Percentiles rank a stretch among this genome's conserved stretches.
phyloP scores from a whole-genome alignment of 257 asterid genomes.

The Ballota nigra region DNA sequence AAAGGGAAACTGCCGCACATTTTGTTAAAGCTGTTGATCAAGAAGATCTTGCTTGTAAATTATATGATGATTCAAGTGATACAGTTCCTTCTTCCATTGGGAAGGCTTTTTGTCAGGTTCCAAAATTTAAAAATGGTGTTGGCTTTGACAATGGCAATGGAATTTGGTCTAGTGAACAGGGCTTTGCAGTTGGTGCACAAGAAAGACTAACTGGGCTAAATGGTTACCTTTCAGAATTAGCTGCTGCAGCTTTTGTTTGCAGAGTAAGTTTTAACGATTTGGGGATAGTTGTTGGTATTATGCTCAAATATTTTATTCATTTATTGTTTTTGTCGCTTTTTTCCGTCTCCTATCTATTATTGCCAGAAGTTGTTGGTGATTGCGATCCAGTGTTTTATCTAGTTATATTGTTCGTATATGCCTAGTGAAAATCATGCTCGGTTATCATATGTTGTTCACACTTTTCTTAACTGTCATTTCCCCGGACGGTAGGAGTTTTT shows the following conservation, averaged over 20 bases:
- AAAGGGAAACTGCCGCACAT: slow-evolving; percentile 87
- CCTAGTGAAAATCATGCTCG: slow-evolving; percentile 5
- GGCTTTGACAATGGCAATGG: slow-evolving; percentile 87
- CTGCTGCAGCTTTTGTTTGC: slow-evolving; percentile 97
- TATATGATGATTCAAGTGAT: slow-evolving; percentile 32
- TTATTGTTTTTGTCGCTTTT: neutral
- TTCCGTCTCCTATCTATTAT: neutral
- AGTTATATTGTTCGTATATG: neutral
- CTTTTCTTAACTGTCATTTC: neutral
- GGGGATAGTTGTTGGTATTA: neutral
- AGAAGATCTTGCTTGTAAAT: slow-evolving; percentile 43
- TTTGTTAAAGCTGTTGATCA: slow-evolving; percentile 79
- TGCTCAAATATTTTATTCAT: neutral
- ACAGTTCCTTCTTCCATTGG: slow-evolving; percentile 35
- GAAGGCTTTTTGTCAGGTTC: slow-evolving; percentile 38
- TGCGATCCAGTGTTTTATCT: slow-evolving; percentile 1
- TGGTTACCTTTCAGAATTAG: slow-evolving; percentile 83
- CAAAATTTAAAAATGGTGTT: slow-evolving; percentile 82
- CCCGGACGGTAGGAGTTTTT: neutral
- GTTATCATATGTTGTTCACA: neutral
- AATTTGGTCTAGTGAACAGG: slow-evolving; percentile 79
- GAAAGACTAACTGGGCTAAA: slow-evolving; percentile 69
- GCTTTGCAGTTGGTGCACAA: slow-evolving; percentile 89
- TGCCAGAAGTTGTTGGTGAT: slow-evolving; percentile 13
- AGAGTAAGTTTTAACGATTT: slow-evolving; percentile 46